These are phyloP conservation scores for Lunularia cruciata DNA, from an alignment of 225 moss, liverwort and hornwort genomes.

Conservation along the genomic window DNA sequence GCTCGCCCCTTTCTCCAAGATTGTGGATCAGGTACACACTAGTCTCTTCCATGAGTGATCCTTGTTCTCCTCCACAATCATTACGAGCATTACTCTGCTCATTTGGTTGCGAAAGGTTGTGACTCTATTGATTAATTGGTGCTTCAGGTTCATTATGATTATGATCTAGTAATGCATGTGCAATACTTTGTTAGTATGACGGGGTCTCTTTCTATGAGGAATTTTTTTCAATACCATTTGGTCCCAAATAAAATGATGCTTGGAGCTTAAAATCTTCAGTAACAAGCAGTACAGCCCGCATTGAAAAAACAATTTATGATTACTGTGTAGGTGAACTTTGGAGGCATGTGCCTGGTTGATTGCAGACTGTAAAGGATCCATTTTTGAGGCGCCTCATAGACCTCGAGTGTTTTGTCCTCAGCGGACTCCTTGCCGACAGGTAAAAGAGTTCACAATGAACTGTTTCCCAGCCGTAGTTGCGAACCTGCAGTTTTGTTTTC, in stretches of 20 bases:
- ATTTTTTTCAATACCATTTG: no score
- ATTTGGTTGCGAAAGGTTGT: no score
- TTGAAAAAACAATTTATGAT: constrained; percentile 25
- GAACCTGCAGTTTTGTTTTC: no score
- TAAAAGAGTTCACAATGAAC: constrained; percentile 5
- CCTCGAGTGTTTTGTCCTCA: constrained; percentile 79
- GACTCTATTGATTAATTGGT: no score
- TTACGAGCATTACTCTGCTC: no score
- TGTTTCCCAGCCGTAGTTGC: no score
- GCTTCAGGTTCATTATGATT: no score
- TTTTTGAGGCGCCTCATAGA: constrained; percentile 77
- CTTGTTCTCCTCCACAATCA: neutral
- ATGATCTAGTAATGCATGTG: no score
- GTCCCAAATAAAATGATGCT: no score
- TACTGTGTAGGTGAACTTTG: constrained; percentile 36
- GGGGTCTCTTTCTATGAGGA: no score
- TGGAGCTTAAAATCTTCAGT: no score
- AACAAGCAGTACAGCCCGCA: neutral
- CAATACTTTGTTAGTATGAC: no score
- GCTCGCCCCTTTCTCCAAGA: constrained; percentile 62
- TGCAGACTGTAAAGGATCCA: constrained; percentile 79
- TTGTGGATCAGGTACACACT: constrained; percentile 67
- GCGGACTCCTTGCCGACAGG: constrained; percentile 82
- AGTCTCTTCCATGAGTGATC: neutral
- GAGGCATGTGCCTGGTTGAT: constrained; percentile 30